A percentile compares a stretch with the other conserved stretches of the same genome.
These are phyloP conservation scores for Nakazawaea pomicola DNA, from an alignment of 805 yeast genomes.

Conservation along the genomic window DNA sequence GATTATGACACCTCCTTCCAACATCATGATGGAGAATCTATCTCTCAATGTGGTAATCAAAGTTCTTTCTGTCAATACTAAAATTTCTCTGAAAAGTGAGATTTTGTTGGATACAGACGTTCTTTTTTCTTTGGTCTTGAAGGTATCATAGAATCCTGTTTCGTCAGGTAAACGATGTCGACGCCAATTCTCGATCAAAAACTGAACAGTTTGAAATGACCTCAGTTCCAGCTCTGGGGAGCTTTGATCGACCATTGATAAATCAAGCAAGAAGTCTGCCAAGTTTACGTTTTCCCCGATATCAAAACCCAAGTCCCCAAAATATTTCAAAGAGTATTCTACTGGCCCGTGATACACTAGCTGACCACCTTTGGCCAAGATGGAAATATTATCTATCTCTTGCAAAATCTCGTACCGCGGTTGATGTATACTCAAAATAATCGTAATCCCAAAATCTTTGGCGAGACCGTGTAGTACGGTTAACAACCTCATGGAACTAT, in stretches of 20 bases:
- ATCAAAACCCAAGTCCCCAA: constrained; percentile 10
- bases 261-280: constrained; percentile 31
- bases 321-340: constrained; percentile 11
- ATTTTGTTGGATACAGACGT: neutral
- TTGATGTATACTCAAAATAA: constrained; percentile 68
- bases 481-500: constrained; percentile 56
- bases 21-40: constrained; percentile 24
- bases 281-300: constrained; percentile 16
- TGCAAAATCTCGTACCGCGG: constrained; percentile 66
- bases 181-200: constrained; percentile 27
- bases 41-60: constrained; percentile 31
- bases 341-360: constrained; percentile 16
- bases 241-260: constrained; percentile 31
- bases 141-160: no score
- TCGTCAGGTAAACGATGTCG: no score
- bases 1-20: constrained; percentile 29
- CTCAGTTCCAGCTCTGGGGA: constrained; percentile 22
- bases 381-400: constrained; percentile 55
- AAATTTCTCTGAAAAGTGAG: constrained; percentile 8
- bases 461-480: constrained; percentile 50
- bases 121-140: neutral
- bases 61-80: constrained; percentile 31
- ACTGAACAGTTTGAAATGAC: constrained; percentile 23
- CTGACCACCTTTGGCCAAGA: constrained; percentile 56
- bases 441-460: constrained; percentile 50